Base-by-base conservation (phyloP, 169 alveolate species). In the Theileria orientalis region DNA sequence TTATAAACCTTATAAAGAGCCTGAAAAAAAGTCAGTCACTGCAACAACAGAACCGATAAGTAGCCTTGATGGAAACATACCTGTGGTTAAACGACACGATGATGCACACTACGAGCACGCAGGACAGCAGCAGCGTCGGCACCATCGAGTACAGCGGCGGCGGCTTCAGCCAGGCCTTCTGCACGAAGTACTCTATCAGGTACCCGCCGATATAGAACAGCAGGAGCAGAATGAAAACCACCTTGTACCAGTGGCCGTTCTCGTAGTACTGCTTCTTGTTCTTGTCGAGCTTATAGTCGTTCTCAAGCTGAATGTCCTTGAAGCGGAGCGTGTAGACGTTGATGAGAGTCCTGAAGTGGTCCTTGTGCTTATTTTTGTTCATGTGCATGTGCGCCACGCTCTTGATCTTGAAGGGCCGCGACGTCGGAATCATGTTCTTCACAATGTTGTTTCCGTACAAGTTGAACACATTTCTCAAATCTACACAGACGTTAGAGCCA, bases 301-400 rank as follows among this genome's bases (percentile, higher is more conserved):
- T 70, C 30, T 88, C 93, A 33, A 88, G 70, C 72, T 88, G 93
- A 80, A 70, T 79, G 33, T 88, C 93, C 75, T 88, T 83, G 73
- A 88, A 88, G 46, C 90, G 85, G 54, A 88, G 70, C 0, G 93
- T 88, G 46, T 83, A 52, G 44, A 84, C 79, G 63, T 88, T 83
- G 54, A 88, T 83, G n/a, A 88, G 49, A 57, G 57, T 40, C n/a
- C n/a, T n/a, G n/a, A n/a, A n/a, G n/a, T n/a, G n/a, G n/a, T n/a
- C n/a, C n/a, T 62, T 56, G 80, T 69, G 70, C 83, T 40, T 35
- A 62, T 72, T 11, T 69, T 47, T 78, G 51, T 78, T 66, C 74
- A 51, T 47, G 60, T 49, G 19, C 19, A 21, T 49, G 35, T 49
- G 35, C 7, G 60, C 25, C 14, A 49, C 60, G 23, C 68, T 49